Base-by-base conservation (phyloP, 345 rosid species). In the Rhodamnia rubescens region DNA sequence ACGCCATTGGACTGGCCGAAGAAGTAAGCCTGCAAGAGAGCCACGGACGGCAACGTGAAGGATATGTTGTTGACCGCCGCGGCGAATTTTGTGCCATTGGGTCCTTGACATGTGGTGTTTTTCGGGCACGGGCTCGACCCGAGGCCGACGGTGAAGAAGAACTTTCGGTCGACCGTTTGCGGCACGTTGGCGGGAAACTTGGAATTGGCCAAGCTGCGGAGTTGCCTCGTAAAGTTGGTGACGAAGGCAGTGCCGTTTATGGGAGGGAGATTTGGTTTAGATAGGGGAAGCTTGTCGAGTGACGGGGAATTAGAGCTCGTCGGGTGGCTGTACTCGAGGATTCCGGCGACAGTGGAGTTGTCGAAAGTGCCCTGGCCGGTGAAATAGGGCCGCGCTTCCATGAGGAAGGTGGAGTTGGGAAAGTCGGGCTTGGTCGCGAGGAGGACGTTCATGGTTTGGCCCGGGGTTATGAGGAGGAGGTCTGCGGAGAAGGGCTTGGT, bases 381-480 rank as follows among this genome's bases (percentile, higher is more conserved):
- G 89, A 88, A 83, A 78, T 90, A 92, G 53, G 93, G 87, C 18
- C 90, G 36, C 9, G 91, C 92, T 32, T 87, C 90, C 91, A 92
- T 92, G 85, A 89, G 86, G 90, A 92, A 92, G 83, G 88, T 87
- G 78, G 90, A 87, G 36, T 88, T 90, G 24, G 93, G 92, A 82
- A 81, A 74, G 52, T 81, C 50, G 8, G 90, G 84, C 84, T 89
- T 92, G 53, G 93, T 88, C 40, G 56, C 88, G 11, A 92, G 91
- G 16, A 92, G 91, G 54, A 92, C 89, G 49, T 92, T 89, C 51
- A 87, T 87, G 87, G 93, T 92, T 83, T 92, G 93, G 84, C 93
- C 93, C 2, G 93, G 93, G 32, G 90, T 5, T 40, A 92, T 83
- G 24, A 87, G 52, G 29, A 92, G 64, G 53, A 21, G 36, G 83